Conservation (phyloP, 2,329 filamentous ascomycete genomes). For the Venturia oleaginea region DNA sequence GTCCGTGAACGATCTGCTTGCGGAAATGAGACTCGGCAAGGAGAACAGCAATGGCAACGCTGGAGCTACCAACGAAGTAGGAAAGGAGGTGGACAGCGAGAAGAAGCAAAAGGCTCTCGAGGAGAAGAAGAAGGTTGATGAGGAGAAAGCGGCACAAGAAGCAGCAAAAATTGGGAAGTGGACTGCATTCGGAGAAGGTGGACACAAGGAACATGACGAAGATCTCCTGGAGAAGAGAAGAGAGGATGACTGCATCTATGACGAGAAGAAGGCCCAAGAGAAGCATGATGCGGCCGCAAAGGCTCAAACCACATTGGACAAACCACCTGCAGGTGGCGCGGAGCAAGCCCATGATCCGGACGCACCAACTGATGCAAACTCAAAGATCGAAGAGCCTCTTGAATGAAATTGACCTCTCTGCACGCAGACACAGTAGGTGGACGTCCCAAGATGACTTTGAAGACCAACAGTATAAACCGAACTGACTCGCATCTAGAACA, state of each 20-base stretch:
- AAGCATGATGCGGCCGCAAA: background rate
- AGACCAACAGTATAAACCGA: background rate
- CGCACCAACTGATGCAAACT: background rate
- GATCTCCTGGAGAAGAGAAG: background rate
- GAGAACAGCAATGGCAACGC: background rate
- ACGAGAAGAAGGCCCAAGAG: background rate
- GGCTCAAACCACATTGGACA: background rate
- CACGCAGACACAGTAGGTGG: background rate
- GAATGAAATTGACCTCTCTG: background rate
- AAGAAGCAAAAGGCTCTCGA: constrained; percentile 1
- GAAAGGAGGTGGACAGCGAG: background rate
- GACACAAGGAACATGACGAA: background rate
- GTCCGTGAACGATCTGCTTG: constrained; percentile 23
- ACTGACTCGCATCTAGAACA: background rate
- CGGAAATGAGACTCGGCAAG: constrained; percentile 19
- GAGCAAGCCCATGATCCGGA: background rate
- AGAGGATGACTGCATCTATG: background rate
- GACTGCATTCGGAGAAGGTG: background rate
- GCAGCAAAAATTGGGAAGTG: background rate
- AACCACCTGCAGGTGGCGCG: background rate
- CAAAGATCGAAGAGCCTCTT: background rate
- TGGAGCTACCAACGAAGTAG: background rate
- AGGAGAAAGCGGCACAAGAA: background rate
- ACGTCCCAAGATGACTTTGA: background rate
- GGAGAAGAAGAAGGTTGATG: background rate